Percentiles rank a stretch among this genome's conserved stretches.
phyloP scores from a whole-genome alignment of 2,329 filamentous ascomycete genomes.

The Calycina herbarum region DNA sequence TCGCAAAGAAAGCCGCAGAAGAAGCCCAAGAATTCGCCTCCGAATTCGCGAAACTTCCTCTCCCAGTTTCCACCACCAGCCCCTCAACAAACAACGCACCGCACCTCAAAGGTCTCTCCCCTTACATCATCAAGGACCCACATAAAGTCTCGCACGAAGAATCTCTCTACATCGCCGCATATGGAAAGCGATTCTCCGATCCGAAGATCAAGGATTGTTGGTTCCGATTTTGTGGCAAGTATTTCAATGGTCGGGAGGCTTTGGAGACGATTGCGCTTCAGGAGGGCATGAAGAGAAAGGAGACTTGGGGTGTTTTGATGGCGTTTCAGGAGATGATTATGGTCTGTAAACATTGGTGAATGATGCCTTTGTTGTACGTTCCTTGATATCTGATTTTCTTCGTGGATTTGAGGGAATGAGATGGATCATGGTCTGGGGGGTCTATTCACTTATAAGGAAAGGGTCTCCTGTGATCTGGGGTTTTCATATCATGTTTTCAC shows the following conservation, averaged over 20 bases:
- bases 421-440: too few relatives aligned
- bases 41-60: slow-evolving; percentile 34
- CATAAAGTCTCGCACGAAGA: slow-evolving; percentile 77
- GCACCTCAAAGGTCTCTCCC: slow-evolving; percentile 57
- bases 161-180: slow-evolving; percentile 67
- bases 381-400: background rate
- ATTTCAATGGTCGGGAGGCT: slow-evolving; percentile 83
- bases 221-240: slow-evolving; percentile 69
- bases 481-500: too few relatives aligned
- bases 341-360: slow-evolving; percentile 68
- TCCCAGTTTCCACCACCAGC: slow-evolving; percentile 51
- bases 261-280: slow-evolving; percentile 84
- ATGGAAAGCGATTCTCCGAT: slow-evolving; percentile 50
- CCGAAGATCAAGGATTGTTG: slow-evolving; percentile 64
- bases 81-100: slow-evolving; percentile 57
- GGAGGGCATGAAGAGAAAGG: slow-evolving; percentile 84
- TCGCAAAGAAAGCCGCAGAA: slow-evolving; percentile 54
- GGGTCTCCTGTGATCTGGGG: too few relatives aligned
- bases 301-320: slow-evolving; percentile 66
- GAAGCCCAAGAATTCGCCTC: slow-evolving; percentile 24
- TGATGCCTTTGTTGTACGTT: background rate
- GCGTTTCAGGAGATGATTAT: slow-evolving; percentile 69
- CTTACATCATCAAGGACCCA: slow-evolving; percentile 74
- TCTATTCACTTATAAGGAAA: too few relatives aligned
- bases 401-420: too few relatives aligned